Percentiles rank a stretch among this genome's conserved stretches.
Evolutionary conservation across 441 rosid species (phyloP).

Genomic region (Theobroma grandiflorum): DNA sequence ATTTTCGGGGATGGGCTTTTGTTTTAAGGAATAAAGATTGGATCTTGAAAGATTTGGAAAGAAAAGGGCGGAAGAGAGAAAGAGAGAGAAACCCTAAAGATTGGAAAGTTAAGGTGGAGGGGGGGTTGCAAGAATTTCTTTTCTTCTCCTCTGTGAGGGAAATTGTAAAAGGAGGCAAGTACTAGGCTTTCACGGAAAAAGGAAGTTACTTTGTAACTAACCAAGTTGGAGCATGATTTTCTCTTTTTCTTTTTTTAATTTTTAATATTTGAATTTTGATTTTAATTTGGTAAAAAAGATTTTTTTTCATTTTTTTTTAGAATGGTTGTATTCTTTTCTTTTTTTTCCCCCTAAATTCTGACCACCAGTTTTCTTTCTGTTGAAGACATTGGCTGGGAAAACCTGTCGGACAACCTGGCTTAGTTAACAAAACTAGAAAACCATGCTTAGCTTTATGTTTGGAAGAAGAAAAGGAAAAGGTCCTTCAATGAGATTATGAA

Average conservation of each 20-base stretch:
- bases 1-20: conserved; percentile 24
- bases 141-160: background rate
- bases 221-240: no score
- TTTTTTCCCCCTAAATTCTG: no score
- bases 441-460: no score
- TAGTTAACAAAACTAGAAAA: background rate
- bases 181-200: background rate
- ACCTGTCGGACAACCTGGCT: background rate
- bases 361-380: background rate
- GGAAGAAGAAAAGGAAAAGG: no score
- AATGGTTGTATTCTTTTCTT: no score
- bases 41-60: background rate
- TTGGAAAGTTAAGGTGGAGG: background rate
- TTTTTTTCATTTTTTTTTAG: no score
- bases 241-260: no score
- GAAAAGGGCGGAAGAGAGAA: no score
- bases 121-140: background rate
- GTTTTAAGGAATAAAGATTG: background rate
- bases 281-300: no score
- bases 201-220: background rate
- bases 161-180: background rate
- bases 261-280: no score
- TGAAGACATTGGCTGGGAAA: background rate
- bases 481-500: no score
- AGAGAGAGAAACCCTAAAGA: background rate